Conservation (phyloP, 306 rosid genomes). For the Alnus rubra region DNA sequence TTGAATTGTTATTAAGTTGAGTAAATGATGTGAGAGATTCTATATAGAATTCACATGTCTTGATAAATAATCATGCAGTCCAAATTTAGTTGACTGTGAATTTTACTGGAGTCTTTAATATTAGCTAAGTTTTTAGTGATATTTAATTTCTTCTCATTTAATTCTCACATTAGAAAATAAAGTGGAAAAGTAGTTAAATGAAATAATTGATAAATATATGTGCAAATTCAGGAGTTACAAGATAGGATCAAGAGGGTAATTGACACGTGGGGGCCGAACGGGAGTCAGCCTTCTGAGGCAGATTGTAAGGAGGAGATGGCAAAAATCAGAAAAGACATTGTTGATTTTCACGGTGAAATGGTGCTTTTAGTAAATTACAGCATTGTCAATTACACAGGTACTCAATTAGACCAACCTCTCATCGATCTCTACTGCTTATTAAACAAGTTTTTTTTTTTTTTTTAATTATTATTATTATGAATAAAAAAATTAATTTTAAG, state of each 20-base stretch:
- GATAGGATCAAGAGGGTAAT: slow-evolving; percentile 56
- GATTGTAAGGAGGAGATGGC: slow-evolving; percentile 55
- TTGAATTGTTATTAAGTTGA: too few relatives aligned
- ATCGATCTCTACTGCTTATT: background rate
- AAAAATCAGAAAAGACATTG: slow-evolving; percentile 70
- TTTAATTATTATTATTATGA: too few relatives aligned
- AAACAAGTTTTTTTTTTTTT: background rate
- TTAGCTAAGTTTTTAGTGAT: background rate
- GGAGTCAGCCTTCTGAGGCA: slow-evolving; percentile 45
- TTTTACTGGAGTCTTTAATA: too few relatives aligned
- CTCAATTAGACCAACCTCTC: background rate
- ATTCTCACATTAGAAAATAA: background rate
- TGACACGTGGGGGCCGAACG: slow-evolving; percentile 62
- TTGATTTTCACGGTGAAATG: slow-evolving; percentile 96
- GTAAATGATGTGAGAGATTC: too few relatives aligned
- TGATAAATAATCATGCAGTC: too few relatives aligned
- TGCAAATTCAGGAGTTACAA: slow-evolving; percentile 60
- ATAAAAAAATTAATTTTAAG: too few relatives aligned
- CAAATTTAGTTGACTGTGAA: too few relatives aligned
- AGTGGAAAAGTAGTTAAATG: background rate
- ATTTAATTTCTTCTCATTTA: background rate
- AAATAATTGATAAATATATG: background rate
- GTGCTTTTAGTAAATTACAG: slow-evolving; percentile 83
- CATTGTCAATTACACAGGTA: slow-evolving; percentile 88
- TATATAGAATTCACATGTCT: too few relatives aligned